Conservation (phyloP, 805 yeast species). For the Ogataea sp. region DNA sequence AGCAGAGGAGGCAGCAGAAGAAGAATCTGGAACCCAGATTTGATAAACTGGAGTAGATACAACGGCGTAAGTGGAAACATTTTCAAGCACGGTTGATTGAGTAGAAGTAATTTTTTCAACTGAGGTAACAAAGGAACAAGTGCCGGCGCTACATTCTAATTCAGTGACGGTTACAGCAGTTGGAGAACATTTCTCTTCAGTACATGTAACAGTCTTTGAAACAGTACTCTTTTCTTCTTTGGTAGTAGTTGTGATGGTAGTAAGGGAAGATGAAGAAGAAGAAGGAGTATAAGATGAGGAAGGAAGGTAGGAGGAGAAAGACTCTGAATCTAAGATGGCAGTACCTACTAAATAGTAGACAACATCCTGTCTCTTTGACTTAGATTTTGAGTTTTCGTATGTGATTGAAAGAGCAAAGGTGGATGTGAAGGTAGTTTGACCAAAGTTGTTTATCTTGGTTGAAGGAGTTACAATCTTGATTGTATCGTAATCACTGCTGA, state of each 20-base stretch:
- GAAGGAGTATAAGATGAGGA: constrained; percentile 1
- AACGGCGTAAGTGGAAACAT: neutral
- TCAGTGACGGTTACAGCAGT: neutral
- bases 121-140: no score
- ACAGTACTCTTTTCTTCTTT: neutral
- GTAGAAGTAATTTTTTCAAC: constrained; percentile 5
- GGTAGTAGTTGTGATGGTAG: neutral
- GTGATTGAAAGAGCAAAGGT: constrained; percentile 13
- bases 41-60: constrained; percentile 1
- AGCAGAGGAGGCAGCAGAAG: no score
- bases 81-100: constrained; percentile 3
- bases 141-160: constrained; percentile 5
- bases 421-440: constrained; percentile 8
- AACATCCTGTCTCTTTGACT: constrained; percentile 10
- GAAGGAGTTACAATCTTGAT: constrained; percentile 9
- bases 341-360: constrained; percentile 14
- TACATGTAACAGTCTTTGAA: neutral
- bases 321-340: constrained; percentile 2
- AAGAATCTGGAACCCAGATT: constrained; percentile 3
- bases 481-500: constrained; percentile 4
- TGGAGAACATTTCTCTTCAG: constrained; percentile 5
- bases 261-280: neutral
- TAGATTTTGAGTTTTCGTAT: neutral
- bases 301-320: constrained; percentile 2
- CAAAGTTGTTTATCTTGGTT: constrained; percentile 12